phyloP scores from a whole-genome alignment of 1,284 basidiomycete species.

The Malassezia arunalokei region DNA sequence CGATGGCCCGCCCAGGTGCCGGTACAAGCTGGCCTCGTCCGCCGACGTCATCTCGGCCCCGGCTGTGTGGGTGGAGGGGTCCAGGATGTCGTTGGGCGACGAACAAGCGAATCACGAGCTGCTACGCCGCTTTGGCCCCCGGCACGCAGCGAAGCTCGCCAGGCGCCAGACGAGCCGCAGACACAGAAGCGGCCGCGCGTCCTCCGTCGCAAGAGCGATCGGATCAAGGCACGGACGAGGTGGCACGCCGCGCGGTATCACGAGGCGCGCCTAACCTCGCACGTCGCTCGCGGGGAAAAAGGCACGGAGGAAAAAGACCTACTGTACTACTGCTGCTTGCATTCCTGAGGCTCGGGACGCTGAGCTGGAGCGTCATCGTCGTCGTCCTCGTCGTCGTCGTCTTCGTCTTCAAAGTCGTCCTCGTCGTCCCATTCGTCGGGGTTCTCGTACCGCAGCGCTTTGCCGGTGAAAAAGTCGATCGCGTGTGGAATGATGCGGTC shows the following conservation, averaged over 20 bases:
- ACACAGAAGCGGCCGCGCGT: too few species aligned
- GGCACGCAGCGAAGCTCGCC: too few species aligned
- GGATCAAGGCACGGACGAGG: too few species aligned
- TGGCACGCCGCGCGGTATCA: too few species aligned
- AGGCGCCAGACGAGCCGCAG: too few species aligned
- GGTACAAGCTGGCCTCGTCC: constrained; percentile 14
- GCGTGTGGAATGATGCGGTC: constrained; percentile 92
- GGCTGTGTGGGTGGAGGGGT: constrained; percentile 77
- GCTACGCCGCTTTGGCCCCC: too few species aligned
- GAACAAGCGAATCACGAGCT: constrained; percentile 60
- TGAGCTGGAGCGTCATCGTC: constrained; percentile 35
- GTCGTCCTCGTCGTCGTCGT: constrained; percentile 45
- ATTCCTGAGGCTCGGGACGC: constrained; percentile 37
- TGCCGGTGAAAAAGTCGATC: constrained; percentile 77
- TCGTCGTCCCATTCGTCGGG: constrained; percentile 51
- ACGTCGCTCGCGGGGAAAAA: too few species aligned
- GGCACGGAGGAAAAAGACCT: background rate
- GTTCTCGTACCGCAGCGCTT: constrained; percentile 78
- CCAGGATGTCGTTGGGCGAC: constrained; percentile 92
- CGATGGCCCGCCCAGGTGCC: constrained; percentile 37
- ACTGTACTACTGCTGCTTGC: constrained; percentile 37
- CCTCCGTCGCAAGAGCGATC: too few species aligned
- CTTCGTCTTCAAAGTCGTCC: constrained; percentile 49
- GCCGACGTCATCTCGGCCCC: constrained; percentile 61
- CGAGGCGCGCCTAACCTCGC: too few species aligned